Evolutionary conservation across 1,284 basidiomycete genomes (phyloP), one percentile per base, ranked within the genome.

Genomic region (Puccinia hordei): DNA sequence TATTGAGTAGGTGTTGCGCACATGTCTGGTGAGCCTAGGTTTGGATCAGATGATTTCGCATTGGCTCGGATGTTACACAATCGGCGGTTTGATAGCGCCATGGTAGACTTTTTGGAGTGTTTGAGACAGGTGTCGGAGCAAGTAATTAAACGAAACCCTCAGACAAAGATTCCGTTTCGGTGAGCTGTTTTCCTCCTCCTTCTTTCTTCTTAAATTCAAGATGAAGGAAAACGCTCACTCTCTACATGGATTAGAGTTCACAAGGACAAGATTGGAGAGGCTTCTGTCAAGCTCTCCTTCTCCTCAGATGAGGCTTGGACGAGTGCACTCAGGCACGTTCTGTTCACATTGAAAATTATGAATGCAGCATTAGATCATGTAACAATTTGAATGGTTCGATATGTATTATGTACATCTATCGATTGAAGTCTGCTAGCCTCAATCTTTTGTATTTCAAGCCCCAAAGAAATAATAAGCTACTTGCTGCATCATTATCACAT

Each of bases 61-160:
- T 81, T 96, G 81, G 92, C 92, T 0, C 90, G 95, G 44, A 85
- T 99, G 22, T 87, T 98, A 59, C 95, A 98, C 85, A 97, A 97
- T 84, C 90, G 96, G 35, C 89, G 96, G 22, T 99, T 99, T 86
- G 96, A 98, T 86, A 90, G 92, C 82, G 97, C 92, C 1, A 96
- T 99, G 91, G 93, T 96, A 5, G 94, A 93, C 2, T 94, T 99
- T 83, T 88, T 99, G 63, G 95, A 98, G 82, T 98, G 95, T 85
- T 87, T 99, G 59, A 91, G 93, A 83, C 94, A 98, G 84, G 87
- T 98, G 53, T 91, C 93, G 85, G 94, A 96, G 76, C 90, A 91
- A 84, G 92, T 93, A 51, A 90, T 90, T 84, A 88, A 89, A 17
- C 90, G 92, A 83, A 93, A 95, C 83, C 82, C 89, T 30, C 87